phyloP scores from a whole-genome alignment of 2,329 filamentous ascomycete genomes.

The Fusarium tupiense region DNA sequence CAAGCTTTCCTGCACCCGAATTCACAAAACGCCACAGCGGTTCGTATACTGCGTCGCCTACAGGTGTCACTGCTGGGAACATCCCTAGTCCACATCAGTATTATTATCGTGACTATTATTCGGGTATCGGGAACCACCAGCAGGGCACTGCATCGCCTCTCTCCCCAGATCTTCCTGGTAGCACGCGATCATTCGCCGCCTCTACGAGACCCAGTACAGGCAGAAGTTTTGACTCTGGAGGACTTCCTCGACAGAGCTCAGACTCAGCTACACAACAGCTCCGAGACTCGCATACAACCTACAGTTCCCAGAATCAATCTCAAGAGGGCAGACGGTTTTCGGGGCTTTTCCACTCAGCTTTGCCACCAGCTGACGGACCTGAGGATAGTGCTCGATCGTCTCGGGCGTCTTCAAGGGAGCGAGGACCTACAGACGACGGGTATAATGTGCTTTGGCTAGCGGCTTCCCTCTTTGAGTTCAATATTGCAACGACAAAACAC shows the following conservation, averaged over 20 bases:
- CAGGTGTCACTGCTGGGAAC: slow-evolving; percentile 46
- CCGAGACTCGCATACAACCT: slow-evolving; percentile 66
- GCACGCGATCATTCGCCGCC: slow-evolving; percentile 58
- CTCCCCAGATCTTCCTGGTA: slow-evolving; percentile 62
- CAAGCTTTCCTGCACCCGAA: slow-evolving; percentile 72
- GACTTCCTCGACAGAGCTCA: slow-evolving; percentile 60
- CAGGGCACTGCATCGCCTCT: slow-evolving; percentile 66
- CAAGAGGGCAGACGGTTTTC: slow-evolving; percentile 69
- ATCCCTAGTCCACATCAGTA: slow-evolving; percentile 63
- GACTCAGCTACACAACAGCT: slow-evolving; percentile 59
- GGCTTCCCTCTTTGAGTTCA: slow-evolving; percentile 95
- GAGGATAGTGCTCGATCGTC: slow-evolving; percentile 65
- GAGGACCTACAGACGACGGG: slow-evolving; percentile 61
- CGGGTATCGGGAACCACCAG: slow-evolving; percentile 46
- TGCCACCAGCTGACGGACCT: slow-evolving; percentile 78
- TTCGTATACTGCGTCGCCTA: slow-evolving; percentile 70
- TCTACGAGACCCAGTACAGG: slow-evolving; percentile 67
- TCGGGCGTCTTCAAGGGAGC: slow-evolving; percentile 68
- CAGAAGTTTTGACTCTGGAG: slow-evolving; percentile 66
- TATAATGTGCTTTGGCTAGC: slow-evolving; percentile 88
- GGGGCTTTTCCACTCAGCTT: slow-evolving; percentile 85
- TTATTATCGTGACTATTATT: slow-evolving; percentile 61
- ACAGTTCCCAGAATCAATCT: slow-evolving; percentile 59
- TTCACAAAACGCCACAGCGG: slow-evolving; percentile 73
- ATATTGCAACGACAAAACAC: slow-evolving; percentile 89